phyloP scores from a whole-genome alignment of 768 basidiomycete genomes.

The Termitomyces sp. region DNA sequence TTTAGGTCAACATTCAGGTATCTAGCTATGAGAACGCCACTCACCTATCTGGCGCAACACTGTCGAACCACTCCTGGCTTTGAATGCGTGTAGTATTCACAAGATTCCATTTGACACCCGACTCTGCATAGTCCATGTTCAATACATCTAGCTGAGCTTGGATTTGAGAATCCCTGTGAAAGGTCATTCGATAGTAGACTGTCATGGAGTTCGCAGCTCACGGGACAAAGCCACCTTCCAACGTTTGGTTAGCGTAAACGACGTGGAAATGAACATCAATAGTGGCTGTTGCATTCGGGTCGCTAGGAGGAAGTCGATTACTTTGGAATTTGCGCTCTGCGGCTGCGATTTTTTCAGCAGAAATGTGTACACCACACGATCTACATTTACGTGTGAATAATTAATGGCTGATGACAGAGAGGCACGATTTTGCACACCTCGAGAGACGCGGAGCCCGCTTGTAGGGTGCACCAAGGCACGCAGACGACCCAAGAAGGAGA shows the following conservation, averaged over 20 bases:
- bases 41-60: conserved; percentile 33
- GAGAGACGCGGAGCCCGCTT: conserved; percentile 3
- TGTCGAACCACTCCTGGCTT: conserved; percentile 46
- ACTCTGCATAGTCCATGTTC: conserved; percentile 38
- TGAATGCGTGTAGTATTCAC: conserved; percentile 38
- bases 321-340: conserved; percentile 37
- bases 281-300: conserved; percentile 25
- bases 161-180: conserved; percentile 29
- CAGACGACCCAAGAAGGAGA: conserved; percentile 17
- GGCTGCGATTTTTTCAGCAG: conserved; percentile 26
- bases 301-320: conserved; percentile 26
- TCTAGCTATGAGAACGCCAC: conserved; percentile 1
- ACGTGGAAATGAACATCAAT: conserved; percentile 45
- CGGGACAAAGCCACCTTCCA: conserved; percentile 38
- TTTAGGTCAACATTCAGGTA: neutral
- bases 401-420: neutral
- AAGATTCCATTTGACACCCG: conserved; percentile 38
- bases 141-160: conserved; percentile 33
- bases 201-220: conserved; percentile 18
- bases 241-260: conserved; percentile 36
- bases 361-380: conserved; percentile 36
- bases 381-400: conserved; percentile 12
- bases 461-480: conserved; percentile 15
- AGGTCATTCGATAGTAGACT: neutral
- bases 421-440: neutral